Base-by-base conservation (phyloP, 1,284 basidiomycete species). In the Phaffia rhodozyma region DNA sequence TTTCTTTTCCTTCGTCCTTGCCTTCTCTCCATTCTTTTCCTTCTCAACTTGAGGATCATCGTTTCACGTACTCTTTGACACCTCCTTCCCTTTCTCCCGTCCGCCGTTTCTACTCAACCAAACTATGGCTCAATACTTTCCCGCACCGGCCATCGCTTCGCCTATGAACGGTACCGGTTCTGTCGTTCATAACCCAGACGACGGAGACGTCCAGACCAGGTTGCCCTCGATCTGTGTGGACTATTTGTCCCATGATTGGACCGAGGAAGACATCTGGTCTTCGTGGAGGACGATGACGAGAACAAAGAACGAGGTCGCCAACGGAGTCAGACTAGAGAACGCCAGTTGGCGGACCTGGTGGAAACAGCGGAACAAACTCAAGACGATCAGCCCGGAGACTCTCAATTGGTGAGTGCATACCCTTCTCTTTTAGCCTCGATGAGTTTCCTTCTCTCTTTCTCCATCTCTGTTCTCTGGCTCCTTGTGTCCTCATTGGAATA, bases 321-420 rank as follows among this genome's bases (percentile, higher is more conserved):
- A 98, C 74, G 94, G 94, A 58, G 82, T 89, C 63, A 80, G 94
- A 60, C 83, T 98, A 66, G 96, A 98, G 80, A 98, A 98, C 73
- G 96, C 96, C 4, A 89, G 86, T 71, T 98, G 94, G 94, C 80
- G 96, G 55, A 97, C 94, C 1, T 98, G 96, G 94, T 94, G 93
- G 83, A 97, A 98, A 78, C 94, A 97, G 81, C 81, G 94, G 68
- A 97, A 96, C 71, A 91, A 93, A 69, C 83, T 98, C 66, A 91
- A 89, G 78, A 98, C 94, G 0, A 84, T 98, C 74, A 88, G 85
- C 53, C 94, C 94, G 66, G 94, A 98, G 78, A 97, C 94, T 2
- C 83, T 98, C 70, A 98, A 98, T 75, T 98, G 94, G 94, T 97
- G 73, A 73, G 90, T 80, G n/a, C 47, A n/a, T 64, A 23, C 60